A percentile compares a stretch with the other conserved stretches of the same genome.
Evolutionary conservation across 495 filamentous ascomycete species (phyloP).

Genomic region (Lasiosphaeria miniovina): DNA sequence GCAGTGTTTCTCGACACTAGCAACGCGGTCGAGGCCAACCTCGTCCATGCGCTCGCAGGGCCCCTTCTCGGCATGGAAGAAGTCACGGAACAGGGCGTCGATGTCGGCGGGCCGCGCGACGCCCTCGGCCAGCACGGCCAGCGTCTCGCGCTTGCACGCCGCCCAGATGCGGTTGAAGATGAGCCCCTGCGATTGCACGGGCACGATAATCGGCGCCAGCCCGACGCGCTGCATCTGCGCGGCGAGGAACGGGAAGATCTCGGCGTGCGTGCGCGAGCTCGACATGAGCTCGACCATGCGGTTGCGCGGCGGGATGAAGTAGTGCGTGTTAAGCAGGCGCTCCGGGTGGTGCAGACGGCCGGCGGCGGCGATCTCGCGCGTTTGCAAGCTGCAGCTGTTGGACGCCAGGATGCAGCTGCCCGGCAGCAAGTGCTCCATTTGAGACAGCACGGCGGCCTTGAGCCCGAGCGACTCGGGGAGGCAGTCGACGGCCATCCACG

Average conservation of each 20-base stretch:
- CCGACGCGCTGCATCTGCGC: conserved; percentile 43
- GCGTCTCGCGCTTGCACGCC: conserved; percentile 53
- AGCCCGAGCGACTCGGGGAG: conserved; percentile 53
- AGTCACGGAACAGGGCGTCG: conserved; percentile 45
- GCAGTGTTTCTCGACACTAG: conserved; percentile 38
- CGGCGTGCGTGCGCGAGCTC: conserved; percentile 41
- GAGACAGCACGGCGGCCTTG: conserved; percentile 49
- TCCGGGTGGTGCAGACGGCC: conserved; percentile 31
- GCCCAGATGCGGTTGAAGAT: conserved; percentile 62
- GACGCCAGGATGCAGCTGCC: conserved; percentile 50
- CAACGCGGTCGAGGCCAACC: conserved; percentile 46
- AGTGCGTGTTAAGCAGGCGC: conserved; percentile 54
- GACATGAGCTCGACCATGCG: conserved; percentile 58
- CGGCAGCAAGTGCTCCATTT: conserved; percentile 42
- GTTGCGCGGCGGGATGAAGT: conserved; percentile 53
- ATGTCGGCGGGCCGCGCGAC: conserved; percentile 40
- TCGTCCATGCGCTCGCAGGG: conserved; percentile 50
- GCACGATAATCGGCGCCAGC: conserved; percentile 38
- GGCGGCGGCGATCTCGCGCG: conserved; percentile 43
- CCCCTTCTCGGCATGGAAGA: conserved; percentile 44
- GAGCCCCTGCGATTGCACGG: conserved; percentile 51
- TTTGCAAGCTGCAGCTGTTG: conserved; percentile 50
- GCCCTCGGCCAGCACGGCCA: conserved; percentile 51
- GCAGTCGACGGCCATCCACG: conserved; percentile 56
- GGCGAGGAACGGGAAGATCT: conserved; percentile 45